Conservation (phyloP, 495 filamentous ascomycete genomes). For the Penicillium samsonianum region DNA sequence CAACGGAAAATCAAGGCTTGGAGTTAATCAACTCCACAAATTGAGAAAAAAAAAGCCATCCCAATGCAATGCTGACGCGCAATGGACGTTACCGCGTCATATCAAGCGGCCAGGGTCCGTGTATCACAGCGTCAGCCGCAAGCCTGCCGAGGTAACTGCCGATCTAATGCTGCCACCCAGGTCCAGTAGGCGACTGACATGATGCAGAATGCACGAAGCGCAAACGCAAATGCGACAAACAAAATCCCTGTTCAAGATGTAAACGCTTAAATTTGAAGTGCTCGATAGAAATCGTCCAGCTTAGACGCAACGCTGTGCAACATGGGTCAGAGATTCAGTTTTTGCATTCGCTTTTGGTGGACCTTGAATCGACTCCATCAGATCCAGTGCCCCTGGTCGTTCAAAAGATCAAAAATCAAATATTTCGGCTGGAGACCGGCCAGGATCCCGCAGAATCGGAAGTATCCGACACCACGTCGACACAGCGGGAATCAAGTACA, state of each 20-base stretch:
- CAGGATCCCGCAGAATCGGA: conserved; percentile 7
- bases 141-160: conserved; percentile 33
- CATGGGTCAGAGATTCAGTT: conserved; percentile 36
- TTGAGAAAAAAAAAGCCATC: background rate
- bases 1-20: background rate
- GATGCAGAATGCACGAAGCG: conserved; percentile 34
- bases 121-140: conserved; percentile 37
- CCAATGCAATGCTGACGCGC: background rate
- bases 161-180: background rate
- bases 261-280: conserved; percentile 32
- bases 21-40: background rate
- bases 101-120: conserved; percentile 18
- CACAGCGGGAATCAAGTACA: conserved; percentile 9
- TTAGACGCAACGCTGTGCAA: conserved; percentile 30
- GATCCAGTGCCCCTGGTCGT: conserved; percentile 14
- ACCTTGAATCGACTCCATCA: conserved; percentile 22
- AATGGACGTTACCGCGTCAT: conserved; percentile 12
- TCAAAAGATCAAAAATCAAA: conserved; percentile 23
- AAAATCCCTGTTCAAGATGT: conserved; percentile 35
- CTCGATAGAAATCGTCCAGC: conserved; percentile 32
- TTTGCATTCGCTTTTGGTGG: conserved; percentile 25
- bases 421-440: conserved; percentile 27
- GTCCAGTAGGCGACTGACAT: conserved; percentile 10
- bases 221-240: conserved; percentile 38
- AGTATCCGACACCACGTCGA: background rate